Conservation (phyloP, 2,329 filamentous ascomycete species). For the Cercospora canescens region DNA sequence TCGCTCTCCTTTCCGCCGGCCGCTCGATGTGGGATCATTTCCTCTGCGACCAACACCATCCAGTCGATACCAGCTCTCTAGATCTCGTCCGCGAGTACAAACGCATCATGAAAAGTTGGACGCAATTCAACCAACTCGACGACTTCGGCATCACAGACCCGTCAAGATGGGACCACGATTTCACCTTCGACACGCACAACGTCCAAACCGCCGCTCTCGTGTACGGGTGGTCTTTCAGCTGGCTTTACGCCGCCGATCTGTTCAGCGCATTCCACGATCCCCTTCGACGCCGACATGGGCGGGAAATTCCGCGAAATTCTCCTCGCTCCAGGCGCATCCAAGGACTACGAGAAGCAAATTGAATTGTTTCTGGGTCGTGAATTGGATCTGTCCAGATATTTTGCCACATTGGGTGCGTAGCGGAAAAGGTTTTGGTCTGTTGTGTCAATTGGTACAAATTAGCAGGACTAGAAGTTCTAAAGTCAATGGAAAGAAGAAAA, state of each 20-base stretch:
- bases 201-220: background rate
- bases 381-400: background rate
- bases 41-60: background rate
- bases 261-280: background rate
- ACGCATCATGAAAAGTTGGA: background rate
- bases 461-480: too few species aligned
- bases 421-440: too few species aligned
- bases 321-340: background rate
- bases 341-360: background rate
- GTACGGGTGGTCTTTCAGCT: background rate
- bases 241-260: background rate
- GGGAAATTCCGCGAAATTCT: background rate
- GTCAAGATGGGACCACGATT: background rate
- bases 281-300: background rate
- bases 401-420: background rate
- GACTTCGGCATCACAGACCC: background rate
- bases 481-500: too few species aligned
- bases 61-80: background rate
- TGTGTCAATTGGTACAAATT: too few species aligned
- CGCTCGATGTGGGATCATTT: background rate
- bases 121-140: background rate
- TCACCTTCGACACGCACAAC: background rate
- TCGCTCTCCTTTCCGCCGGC: background rate
- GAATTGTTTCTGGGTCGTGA: background rate
- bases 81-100: background rate